phyloP scores from a whole-genome alignment of 805 yeast genomes.

The Yarrowia porcina region DNA sequence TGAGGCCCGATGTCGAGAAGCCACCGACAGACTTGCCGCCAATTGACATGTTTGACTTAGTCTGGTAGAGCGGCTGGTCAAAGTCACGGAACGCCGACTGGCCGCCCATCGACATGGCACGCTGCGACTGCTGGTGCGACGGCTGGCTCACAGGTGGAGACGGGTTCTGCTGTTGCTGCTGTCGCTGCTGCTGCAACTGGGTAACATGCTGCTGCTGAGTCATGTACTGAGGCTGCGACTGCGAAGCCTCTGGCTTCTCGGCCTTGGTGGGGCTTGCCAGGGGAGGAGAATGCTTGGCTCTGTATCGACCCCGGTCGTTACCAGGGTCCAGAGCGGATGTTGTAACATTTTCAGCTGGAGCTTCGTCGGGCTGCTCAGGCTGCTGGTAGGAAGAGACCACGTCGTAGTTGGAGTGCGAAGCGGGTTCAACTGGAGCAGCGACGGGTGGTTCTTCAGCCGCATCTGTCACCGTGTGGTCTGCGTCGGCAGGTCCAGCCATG shows the following conservation, averaged over 20 bases:
- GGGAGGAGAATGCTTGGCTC: conserved; percentile 8
- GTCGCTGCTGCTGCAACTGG: background rate
- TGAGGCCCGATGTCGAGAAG: background rate
- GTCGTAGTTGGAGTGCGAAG: background rate
- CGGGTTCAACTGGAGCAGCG: background rate
- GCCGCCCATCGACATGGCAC: conserved; percentile 11
- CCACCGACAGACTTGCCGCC: conserved; percentile 16
- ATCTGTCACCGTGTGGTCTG: background rate
- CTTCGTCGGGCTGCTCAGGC: background rate
- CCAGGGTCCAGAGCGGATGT: background rate
- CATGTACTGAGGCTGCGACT: background rate
- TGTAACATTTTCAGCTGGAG: background rate
- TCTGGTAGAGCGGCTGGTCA: background rate
- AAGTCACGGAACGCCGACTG: background rate
- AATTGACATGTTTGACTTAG: conserved; percentile 20
- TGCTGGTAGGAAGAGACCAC: background rate
- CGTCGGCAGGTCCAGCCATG: background rate
- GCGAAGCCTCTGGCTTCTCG: background rate
- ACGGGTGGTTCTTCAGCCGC: background rate
- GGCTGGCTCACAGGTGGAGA: background rate
- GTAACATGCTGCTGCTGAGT: background rate
- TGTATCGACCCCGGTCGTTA: background rate
- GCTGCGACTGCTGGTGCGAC: conserved; percentile 2
- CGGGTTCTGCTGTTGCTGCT: background rate
- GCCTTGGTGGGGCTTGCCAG: background rate